phyloP scores from a whole-genome alignment of 176 grass and related monocot species.

The Avena sativa region DNA sequence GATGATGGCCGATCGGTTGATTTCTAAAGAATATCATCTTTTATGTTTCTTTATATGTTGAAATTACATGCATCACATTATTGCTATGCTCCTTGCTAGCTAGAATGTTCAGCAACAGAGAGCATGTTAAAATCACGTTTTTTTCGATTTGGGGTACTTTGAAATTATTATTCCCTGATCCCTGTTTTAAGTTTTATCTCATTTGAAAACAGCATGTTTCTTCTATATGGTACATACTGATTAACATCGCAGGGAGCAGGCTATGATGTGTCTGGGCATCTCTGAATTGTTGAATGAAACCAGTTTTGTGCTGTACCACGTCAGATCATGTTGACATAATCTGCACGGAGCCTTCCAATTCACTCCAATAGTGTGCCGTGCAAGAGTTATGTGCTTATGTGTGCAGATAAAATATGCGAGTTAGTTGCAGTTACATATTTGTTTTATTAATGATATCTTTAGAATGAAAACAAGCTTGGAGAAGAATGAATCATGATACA shows the following conservation, averaged over 20 bases:
- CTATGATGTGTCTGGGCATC: constrained; percentile 8
- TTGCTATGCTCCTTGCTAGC: not conserved
- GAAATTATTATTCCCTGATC: not conserved
- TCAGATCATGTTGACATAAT: not conserved
- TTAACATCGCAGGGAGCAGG: not conserved
- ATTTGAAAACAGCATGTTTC: not conserved
- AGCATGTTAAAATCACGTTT: not conserved
- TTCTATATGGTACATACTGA: not conserved
- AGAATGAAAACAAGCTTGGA: constrained; percentile 11
- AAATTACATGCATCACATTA: not conserved
- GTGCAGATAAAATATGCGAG: not conserved
- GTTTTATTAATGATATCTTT: not conserved
- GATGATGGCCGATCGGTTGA: not conserved
- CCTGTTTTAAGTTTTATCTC: not conserved
- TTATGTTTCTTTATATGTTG: not conserved
- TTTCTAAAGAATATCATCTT: not conserved
- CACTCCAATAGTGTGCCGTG: not conserved
- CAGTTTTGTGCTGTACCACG: not conserved
- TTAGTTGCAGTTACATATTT: not conserved
- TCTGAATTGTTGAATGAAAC: constrained; percentile 3
- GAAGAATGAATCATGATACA: not conserved
- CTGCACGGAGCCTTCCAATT: not conserved
- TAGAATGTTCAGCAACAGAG: not conserved
- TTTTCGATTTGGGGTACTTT: not conserved
- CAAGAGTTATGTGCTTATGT: not conserved